Evolutionary conservation across 1,139 yeast species (phyloP).

Genomic region (Pichia sp.): DNA sequence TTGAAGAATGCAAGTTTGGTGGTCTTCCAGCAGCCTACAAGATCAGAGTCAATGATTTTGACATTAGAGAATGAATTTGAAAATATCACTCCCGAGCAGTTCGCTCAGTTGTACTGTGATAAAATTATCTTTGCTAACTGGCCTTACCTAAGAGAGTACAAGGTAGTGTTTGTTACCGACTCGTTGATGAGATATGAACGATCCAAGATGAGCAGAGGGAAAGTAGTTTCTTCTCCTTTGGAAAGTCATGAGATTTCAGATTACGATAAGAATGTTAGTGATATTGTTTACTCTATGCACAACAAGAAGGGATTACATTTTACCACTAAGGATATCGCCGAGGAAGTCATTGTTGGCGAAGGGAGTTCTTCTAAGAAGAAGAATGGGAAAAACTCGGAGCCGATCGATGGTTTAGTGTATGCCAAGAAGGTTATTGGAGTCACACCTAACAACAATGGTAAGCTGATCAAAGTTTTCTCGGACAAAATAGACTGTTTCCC

Average conservation of each 20-base stretch:
- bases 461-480: conserved; percentile 65
- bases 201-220: conserved; percentile 34
- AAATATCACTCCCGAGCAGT: conserved; percentile 47
- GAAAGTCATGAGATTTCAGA: conserved; percentile 31
- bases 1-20: conserved; percentile 52
- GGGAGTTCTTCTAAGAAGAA: conserved; percentile 38
- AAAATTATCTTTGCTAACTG: conserved; percentile 71
- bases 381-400: conserved; percentile 17
- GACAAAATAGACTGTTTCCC: conserved; percentile 59
- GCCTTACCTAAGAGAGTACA: conserved; percentile 87
- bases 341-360: conserved; percentile 35
- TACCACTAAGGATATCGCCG: conserved; percentile 14
- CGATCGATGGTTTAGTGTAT: conserved; percentile 56
- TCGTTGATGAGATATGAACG: conserved; percentile 46
- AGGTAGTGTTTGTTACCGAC: conserved; percentile 62
- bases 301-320: conserved; percentile 26
- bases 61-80: conserved; percentile 50
- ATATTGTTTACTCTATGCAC: conserved; percentile 23
- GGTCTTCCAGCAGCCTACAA: conserved; percentile 82
- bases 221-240: conserved; percentile 41
- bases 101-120: conserved; percentile 58
- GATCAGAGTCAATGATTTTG: conserved; percentile 76
- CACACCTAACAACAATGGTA: conserved; percentile 63
- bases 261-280: conserved; percentile 23
- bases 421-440: conserved; percentile 79